phyloP scores from a whole-genome alignment of 2,329 filamentous ascomycete species.

The Xylaria sp. region DNA sequence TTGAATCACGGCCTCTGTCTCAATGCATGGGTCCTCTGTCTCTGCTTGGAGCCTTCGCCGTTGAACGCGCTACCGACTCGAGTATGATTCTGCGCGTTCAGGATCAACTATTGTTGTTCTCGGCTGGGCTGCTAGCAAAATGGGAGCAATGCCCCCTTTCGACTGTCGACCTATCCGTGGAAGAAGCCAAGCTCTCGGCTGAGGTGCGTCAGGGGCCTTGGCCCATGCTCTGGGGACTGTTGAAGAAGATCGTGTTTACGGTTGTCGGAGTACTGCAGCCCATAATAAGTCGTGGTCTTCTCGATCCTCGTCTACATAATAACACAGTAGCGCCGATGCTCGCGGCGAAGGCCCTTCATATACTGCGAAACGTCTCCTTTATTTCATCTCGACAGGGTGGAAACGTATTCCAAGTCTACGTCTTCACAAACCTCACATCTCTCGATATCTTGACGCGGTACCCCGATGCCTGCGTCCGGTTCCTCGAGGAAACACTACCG shows the following conservation, averaged over 20 bases:
- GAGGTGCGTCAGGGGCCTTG: conserved; percentile 63
- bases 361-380: conserved; percentile 74
- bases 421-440: conserved; percentile 74
- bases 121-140: conserved; percentile 58
- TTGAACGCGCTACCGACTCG: conserved; percentile 48
- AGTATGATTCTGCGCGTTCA: conserved; percentile 44
- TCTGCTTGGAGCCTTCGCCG: conserved; percentile 57
- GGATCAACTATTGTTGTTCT: conserved; percentile 63
- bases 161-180: conserved; percentile 63
- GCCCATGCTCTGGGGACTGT: conserved; percentile 66
- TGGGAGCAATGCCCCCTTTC: conserved; percentile 75
- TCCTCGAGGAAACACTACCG: conserved; percentile 58
- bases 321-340: conserved; percentile 53
- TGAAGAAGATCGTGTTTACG: conserved; percentile 71
- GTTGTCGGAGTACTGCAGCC: conserved; percentile 70
- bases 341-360: conserved; percentile 65
- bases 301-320: conserved; percentile 45
- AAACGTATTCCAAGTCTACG: conserved; percentile 74
- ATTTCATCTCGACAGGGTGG: conserved; percentile 70
- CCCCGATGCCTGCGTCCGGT: conserved; percentile 57
- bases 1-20: conserved; percentile 57
- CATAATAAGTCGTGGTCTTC: conserved; percentile 58
- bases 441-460: conserved; percentile 77
- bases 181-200: conserved; percentile 56
- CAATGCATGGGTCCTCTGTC: conserved; percentile 63